Evolutionary conservation across 257 asterid genomes (phyloP).

Genomic region (Fraxinus excelsior): DNA sequence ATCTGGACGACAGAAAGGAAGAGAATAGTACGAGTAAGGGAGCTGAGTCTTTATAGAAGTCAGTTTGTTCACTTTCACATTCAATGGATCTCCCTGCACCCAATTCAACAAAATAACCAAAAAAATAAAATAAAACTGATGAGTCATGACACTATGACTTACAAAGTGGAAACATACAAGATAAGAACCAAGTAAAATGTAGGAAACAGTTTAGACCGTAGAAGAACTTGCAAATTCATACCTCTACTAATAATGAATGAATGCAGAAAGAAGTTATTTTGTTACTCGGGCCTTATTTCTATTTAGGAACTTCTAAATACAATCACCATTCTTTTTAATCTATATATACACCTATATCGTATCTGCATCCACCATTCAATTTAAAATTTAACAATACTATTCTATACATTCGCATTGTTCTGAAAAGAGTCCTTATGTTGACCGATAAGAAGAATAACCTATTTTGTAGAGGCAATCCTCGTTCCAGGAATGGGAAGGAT

Average conservation of each 20-base stretch:
- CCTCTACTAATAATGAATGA: background rate
- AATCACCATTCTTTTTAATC: no score
- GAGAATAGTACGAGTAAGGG: slow-evolving; percentile 70
- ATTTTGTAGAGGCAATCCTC: background rate
- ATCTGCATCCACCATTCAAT: background rate
- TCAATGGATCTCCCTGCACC: slow-evolving; percentile 60
- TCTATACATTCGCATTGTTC: background rate
- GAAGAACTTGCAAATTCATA: background rate
- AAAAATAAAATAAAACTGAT: slow-evolving; percentile 9
- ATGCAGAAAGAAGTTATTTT: background rate
- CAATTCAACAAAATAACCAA: background rate
- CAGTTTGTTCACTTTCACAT: slow-evolving; percentile 76
- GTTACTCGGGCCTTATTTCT: background rate
- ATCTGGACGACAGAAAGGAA: slow-evolving; percentile 61
- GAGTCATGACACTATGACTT: background rate
- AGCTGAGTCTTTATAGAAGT: slow-evolving; percentile 78
- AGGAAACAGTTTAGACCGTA: background rate
- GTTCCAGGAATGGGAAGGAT: background rate
- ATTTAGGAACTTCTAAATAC: no score
- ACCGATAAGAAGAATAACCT: background rate
- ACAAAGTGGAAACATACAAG: slow-evolving; percentile 4
- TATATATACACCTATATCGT: background rate
- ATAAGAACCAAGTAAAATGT: background rate
- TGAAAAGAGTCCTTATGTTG: background rate
- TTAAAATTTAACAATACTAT: background rate